These are phyloP conservation scores for Lactarius sanguifluus DNA, from an alignment of 768 basidiomycete species.

Conservation along the genomic window DNA sequence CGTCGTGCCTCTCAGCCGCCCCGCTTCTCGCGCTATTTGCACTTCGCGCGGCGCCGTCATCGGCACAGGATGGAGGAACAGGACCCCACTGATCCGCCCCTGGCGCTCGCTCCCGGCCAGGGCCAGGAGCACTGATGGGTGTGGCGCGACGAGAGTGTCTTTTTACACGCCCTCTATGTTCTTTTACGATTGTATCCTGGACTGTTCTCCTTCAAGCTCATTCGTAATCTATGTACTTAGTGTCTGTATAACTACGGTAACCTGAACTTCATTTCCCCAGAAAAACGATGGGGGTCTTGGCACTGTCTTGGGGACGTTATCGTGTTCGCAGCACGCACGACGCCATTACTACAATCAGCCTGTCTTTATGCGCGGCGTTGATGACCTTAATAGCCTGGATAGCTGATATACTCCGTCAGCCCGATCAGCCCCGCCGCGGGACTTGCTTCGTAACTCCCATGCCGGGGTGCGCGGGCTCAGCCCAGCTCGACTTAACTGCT, in stretches of 20 bases:
- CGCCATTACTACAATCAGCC: too few relatives aligned
- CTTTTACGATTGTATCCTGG: background rate
- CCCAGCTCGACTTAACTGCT: too few relatives aligned
- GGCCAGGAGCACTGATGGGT: background rate
- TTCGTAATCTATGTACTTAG: constrained; percentile 7
- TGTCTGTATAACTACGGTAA: background rate
- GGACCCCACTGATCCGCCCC: constrained; percentile 33
- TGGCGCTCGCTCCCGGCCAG: constrained; percentile 30
- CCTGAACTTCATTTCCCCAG: background rate
- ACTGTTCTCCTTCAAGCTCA: background rate
- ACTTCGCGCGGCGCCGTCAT: constrained; percentile 35
- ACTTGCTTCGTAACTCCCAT: too few relatives aligned
- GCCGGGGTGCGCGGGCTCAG: too few relatives aligned
- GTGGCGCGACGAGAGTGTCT: background rate
- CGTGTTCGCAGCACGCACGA: too few relatives aligned
- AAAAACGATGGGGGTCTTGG: too few relatives aligned
- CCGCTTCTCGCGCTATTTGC: constrained; percentile 39
- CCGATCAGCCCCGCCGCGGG: too few relatives aligned
- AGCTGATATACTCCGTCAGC: too few relatives aligned
- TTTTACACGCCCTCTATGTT: background rate
- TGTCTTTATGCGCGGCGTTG: too few relatives aligned
- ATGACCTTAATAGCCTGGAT: too few relatives aligned
- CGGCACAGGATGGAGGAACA: constrained; percentile 28
- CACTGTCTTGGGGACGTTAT: too few relatives aligned
- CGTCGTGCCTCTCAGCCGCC: constrained; percentile 31